These are phyloP conservation scores for Trichoderma lentiforme DNA, from an alignment of 2,329 filamentous ascomycete genomes.

Conservation along the genomic window DNA sequence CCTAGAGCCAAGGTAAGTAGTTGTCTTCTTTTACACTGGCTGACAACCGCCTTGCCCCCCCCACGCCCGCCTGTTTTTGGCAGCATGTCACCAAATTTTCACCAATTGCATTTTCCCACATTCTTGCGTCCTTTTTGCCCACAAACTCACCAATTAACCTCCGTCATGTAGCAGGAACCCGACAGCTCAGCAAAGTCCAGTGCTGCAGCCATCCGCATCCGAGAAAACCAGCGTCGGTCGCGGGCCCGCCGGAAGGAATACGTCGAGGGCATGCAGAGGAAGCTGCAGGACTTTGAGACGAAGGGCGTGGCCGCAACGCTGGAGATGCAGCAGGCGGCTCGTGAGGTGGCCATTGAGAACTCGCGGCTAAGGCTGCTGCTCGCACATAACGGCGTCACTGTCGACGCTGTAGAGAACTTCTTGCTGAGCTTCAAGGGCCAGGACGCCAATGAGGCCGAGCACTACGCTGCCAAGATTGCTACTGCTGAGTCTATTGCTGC, in stretches of 20 bases:
- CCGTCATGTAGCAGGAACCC: constrained; percentile 6
- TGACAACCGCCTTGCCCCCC: background rate
- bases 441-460: constrained; percentile 27
- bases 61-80: constrained; percentile 1
- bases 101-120: background rate
- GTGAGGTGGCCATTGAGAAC: constrained; percentile 49
- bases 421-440: constrained; percentile 36
- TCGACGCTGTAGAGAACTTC: constrained; percentile 41
- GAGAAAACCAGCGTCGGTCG: constrained; percentile 53
- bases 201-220: constrained; percentile 39
- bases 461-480: constrained; percentile 1
- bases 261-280: constrained; percentile 45
- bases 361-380: constrained; percentile 43
- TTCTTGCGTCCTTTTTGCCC: background rate
- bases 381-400: constrained; percentile 36
- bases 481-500: constrained; percentile 10
- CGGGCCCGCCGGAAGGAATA: constrained; percentile 51
- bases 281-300: constrained; percentile 46
- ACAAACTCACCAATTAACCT: background rate
- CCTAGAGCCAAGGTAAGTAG: constrained; percentile 24
- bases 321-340: constrained; percentile 53
- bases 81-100: constrained; percentile 17
- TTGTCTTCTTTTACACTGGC: background rate
- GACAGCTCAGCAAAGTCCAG: constrained; percentile 26
- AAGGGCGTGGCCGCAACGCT: constrained; percentile 47